phyloP scores from a whole-genome alignment of 768 basidiomycete genomes.

The Suillus subalutaceus region DNA sequence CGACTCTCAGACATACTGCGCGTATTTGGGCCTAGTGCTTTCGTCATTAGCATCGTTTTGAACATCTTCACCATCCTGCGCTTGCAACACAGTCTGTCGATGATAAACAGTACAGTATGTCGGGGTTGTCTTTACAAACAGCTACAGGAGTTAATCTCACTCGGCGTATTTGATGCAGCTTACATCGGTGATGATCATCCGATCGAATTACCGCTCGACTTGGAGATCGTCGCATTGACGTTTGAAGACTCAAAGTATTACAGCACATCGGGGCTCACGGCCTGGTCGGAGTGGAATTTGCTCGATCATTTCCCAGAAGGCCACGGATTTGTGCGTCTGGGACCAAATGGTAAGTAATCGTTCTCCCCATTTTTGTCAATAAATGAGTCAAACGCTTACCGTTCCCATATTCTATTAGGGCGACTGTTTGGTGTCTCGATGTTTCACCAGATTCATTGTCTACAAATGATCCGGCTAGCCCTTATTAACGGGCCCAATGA shows the following conservation, averaged over 20 bases:
- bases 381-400: not conserved
- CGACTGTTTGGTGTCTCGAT: slow-evolving; percentile 30
- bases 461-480: slow-evolving; percentile 20
- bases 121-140: not conserved
- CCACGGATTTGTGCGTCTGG: slow-evolving; percentile 29
- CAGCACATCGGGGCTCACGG: slow-evolving; percentile 19
- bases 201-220: slow-evolving; percentile 19
- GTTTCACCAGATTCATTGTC: slow-evolving; percentile 33
- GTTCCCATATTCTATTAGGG: not conserved
- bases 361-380: no score
- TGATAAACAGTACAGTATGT: slow-evolving; percentile 10
- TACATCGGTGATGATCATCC: slow-evolving; percentile 31
- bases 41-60: not conserved
- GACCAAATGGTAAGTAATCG: slow-evolving; percentile 19
- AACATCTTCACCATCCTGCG: not conserved
- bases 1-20: not conserved
- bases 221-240: slow-evolving; percentile 15
- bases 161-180: slow-evolving; percentile 19
- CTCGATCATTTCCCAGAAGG: slow-evolving; percentile 20
- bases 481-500: slow-evolving; percentile 1
- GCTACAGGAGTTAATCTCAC: not conserved
- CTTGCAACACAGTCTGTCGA: not conserved
- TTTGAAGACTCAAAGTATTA: slow-evolving; percentile 34
- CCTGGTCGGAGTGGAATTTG: slow-evolving; percentile 26
- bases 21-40: not conserved